Conservation (phyloP, 1,284 basidiomycete genomes). For the Pisolithus thermaeus region DNA sequence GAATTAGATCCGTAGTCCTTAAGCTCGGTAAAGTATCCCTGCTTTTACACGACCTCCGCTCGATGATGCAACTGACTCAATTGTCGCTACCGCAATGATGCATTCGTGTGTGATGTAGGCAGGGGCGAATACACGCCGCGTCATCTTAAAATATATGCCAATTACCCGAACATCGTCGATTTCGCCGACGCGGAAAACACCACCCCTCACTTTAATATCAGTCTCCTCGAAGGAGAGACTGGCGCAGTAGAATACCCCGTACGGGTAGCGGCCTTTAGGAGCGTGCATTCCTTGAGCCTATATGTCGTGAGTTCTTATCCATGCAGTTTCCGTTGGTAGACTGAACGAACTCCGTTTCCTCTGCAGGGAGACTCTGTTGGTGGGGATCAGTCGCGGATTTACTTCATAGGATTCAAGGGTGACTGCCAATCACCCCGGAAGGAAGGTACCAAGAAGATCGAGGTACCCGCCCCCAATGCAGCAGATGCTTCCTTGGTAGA, state of each 20-base stretch:
- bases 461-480: slow-evolving; percentile 66
- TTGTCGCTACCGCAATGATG: neutral
- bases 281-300: slow-evolving; percentile 63
- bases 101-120: slow-evolving; percentile 2
- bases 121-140: slow-evolving; percentile 66
- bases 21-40: slow-evolving; percentile 52
- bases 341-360: neutral
- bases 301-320: slow-evolving; percentile 60
- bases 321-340: neutral
- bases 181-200: slow-evolving; percentile 65
- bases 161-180: slow-evolving; percentile 67
- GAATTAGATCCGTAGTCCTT: slow-evolving; percentile 64
- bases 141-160: slow-evolving; percentile 64
- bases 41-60: slow-evolving; percentile 7
- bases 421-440: slow-evolving; percentile 53
- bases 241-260: slow-evolving; percentile 72
- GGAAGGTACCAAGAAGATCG: slow-evolving; percentile 56
- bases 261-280: slow-evolving; percentile 68
- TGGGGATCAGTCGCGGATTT: slow-evolving; percentile 58
- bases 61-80: neutral
- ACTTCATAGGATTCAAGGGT: slow-evolving; percentile 78
- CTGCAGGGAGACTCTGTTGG: slow-evolving; percentile 60
- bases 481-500: slow-evolving; percentile 64
- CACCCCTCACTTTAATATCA: slow-evolving; percentile 65
- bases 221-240: slow-evolving; percentile 61